Conservation (phyloP, 345 rosid genomes). For the Nephelium lappaceum region DNA sequence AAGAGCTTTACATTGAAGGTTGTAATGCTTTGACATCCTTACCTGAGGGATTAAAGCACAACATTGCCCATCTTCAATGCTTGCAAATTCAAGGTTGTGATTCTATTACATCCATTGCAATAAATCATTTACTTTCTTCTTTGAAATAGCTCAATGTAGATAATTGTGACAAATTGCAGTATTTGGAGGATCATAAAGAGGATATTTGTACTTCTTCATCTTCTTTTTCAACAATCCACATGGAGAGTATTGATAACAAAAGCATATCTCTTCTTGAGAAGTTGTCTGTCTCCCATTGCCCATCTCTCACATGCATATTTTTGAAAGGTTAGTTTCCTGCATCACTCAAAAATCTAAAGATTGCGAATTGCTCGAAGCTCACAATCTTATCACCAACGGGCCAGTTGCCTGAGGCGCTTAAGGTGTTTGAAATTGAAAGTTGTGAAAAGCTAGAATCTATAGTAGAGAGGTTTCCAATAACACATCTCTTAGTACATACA, state of each 20-base stretch:
- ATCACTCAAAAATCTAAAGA: neutral
- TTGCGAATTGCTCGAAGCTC: conserved; percentile 7
- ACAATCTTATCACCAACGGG: neutral
- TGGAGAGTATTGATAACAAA: neutral
- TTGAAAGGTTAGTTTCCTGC: neutral
- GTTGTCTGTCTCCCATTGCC: neutral
- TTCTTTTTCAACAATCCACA: too few relatives aligned
- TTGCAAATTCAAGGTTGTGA: neutral
- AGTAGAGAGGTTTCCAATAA: neutral
- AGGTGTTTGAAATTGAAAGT: neutral
- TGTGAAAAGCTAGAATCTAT: conserved; percentile 11
- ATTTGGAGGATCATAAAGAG: neutral
- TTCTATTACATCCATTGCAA: neutral
- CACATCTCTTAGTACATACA: neutral
- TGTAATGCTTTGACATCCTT: neutral
- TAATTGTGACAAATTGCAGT: neutral
- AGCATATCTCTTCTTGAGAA: neutral
- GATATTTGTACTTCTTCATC: neutral
- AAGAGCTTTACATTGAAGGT: neutral
- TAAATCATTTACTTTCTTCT: neutral
- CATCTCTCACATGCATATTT: neutral
- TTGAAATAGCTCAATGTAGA: neutral
- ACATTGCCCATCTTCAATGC: neutral
- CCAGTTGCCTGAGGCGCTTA: neutral
- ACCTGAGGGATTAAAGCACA: neutral